Evolutionary conservation across 768 basidiomycete genomes (phyloP).

Genomic region (Kwoniella dendrophila): DNA sequence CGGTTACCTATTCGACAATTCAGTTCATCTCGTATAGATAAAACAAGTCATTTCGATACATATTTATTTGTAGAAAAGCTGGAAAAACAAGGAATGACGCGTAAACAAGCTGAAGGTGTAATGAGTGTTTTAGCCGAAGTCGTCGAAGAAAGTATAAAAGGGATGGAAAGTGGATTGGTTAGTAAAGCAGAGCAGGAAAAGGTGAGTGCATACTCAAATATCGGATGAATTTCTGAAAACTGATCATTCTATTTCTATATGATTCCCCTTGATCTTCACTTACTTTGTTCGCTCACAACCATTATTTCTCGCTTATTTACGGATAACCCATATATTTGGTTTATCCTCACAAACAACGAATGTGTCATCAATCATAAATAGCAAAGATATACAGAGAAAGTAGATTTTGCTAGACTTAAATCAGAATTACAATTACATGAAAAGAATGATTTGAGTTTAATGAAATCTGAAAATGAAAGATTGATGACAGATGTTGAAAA

Average conservation of each 20-base stretch:
- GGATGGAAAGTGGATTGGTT: conserved; percentile 95
- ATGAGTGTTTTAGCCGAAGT: conserved; percentile 97
- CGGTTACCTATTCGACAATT: conserved; percentile 17
- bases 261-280: background rate
- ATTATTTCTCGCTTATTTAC: too few species aligned
- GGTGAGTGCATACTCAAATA: conserved; percentile 60
- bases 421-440: conserved; percentile 94
- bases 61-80: conserved; percentile 91
- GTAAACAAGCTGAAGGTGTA: conserved; percentile 92
- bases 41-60: conserved; percentile 79
- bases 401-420: conserved; percentile 95
- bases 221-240: background rate
- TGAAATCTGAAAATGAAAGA: conserved; percentile 96
- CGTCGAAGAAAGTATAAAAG: conserved; percentile 92
- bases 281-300: too few species aligned
- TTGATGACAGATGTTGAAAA: conserved; percentile 86
- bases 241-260: background rate
- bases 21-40: conserved; percentile 7
- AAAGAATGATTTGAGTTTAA: conserved; percentile 92
- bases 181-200: conserved; percentile 96
- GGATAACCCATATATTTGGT: too few species aligned
- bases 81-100: conserved; percentile 82
- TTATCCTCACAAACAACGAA: background rate
- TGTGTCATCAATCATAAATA: conserved; percentile 8
- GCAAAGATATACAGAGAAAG: conserved; percentile 60